Evolutionary conservation across 352 stramenopile genomes (phyloP).

Genomic region (Pythium myriotylum): DNA sequence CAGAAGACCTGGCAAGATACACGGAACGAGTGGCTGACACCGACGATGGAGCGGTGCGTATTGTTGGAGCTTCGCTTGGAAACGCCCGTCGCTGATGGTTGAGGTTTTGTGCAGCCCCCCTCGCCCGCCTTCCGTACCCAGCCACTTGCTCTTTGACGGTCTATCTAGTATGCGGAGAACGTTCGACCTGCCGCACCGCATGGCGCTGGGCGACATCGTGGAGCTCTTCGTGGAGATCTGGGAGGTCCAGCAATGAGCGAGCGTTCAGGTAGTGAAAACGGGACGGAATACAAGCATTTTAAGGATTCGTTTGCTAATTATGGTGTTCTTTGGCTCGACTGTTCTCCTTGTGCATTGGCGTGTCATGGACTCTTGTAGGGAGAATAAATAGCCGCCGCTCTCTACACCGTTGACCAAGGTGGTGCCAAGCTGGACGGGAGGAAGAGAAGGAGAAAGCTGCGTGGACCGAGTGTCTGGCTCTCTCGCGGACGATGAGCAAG

Average conservation of each 20-base stretch:
- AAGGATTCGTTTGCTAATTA: conserved; percentile 13
- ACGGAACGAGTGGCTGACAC: conserved; percentile 67
- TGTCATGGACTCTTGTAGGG: not conserved
- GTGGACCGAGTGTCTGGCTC: not conserved
- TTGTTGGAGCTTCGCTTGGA: no score
- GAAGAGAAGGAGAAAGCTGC: not conserved
- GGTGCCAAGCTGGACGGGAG: no score
- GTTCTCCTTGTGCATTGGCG: conserved; percentile 1
- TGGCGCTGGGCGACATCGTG: conserved; percentile 83
- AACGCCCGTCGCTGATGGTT: not conserved
- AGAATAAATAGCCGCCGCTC: conserved; percentile 14
- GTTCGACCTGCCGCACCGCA: conserved; percentile 86
- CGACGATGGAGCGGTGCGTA: conserved; percentile 68
- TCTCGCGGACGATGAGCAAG: conserved; percentile 35
- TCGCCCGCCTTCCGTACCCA: conserved; percentile 63
- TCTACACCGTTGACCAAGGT: not conserved
- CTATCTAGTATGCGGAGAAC: conserved; percentile 86
- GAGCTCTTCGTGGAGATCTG: conserved; percentile 89
- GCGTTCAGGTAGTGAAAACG: conserved; percentile 3
- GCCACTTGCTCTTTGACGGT: conserved; percentile 80
- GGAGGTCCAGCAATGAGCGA: conserved; percentile 77
- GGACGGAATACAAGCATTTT: conserved; percentile 10
- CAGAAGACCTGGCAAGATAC: conserved; percentile 78
- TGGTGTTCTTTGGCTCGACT: not conserved
- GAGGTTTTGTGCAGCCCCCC: conserved; percentile 51